A percentile compares a stretch with the other conserved stretches of the same genome.
Conservation (phyloP, 352 stramenopile species). For the Aphanomyces invadans region DNA sequence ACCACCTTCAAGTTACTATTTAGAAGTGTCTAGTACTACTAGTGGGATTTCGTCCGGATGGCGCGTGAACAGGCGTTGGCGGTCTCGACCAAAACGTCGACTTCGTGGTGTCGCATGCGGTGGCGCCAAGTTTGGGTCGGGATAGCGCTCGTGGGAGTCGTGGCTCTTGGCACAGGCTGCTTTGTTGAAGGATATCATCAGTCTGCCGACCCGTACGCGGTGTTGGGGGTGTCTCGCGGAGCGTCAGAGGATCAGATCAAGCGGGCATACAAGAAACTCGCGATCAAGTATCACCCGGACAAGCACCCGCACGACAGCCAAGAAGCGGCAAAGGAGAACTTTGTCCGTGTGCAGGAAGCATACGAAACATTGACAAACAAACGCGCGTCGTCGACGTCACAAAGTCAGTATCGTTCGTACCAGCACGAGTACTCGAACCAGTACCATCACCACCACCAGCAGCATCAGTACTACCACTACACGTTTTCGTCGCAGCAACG, state of each 20-base stretch:
- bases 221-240: slow-evolving; percentile 50
- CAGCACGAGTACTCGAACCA: slow-evolving; percentile 39
- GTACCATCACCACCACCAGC: slow-evolving; percentile 42
- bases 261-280: slow-evolving; percentile 73
- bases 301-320: slow-evolving; percentile 78
- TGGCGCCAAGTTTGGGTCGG: not conserved
- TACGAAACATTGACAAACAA: slow-evolving; percentile 55
- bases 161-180: not conserved
- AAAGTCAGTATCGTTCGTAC: slow-evolving; percentile 23
- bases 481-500: slow-evolving; percentile 5
- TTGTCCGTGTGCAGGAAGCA: slow-evolving; percentile 62
- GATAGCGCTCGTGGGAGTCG: not conserved
- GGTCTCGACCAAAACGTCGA: too few species aligned
- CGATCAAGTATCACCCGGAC: slow-evolving; percentile 87
- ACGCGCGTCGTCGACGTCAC: slow-evolving; percentile 17
- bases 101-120: too few species aligned
- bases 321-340: slow-evolving; percentile 51
- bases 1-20: too few species aligned
- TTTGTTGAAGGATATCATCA: slow-evolving; percentile 32
- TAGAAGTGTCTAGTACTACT: too few species aligned
- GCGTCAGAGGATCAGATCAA: slow-evolving; percentile 74
- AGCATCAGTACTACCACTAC: slow-evolving; percentile 32
- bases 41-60: too few species aligned
- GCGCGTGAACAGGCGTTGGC: too few species aligned
- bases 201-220: slow-evolving; percentile 49